Percentiles rank a stretch among this genome's conserved stretches.
Evolutionary conservation across 2,329 filamentous ascomycete genomes (phyloP).

Genomic region (Fusarium sacchari): DNA sequence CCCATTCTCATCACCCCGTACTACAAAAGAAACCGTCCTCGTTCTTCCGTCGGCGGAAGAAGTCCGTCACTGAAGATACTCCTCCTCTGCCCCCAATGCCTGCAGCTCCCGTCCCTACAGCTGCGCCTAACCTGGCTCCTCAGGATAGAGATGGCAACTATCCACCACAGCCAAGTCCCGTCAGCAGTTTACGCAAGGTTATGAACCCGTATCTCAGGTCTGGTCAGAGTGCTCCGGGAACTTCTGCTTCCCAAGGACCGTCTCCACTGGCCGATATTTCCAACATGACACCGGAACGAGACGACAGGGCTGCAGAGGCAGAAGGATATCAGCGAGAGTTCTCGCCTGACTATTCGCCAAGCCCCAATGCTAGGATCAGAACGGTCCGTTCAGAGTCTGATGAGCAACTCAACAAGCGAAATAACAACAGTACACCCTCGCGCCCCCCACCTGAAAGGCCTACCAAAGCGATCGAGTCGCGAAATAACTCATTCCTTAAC

Average conservation of each 20-base stretch:
- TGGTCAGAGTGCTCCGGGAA: conserved; percentile 42
- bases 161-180: conserved; percentile 66
- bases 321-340: conserved; percentile 66
- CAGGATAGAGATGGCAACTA: conserved; percentile 45
- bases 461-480: conserved; percentile 44
- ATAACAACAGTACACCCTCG: conserved; percentile 52
- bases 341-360: conserved; percentile 79
- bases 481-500: conserved; percentile 61
- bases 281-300: conserved; percentile 36
- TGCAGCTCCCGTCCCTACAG: conserved; percentile 53
- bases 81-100: conserved; percentile 67
- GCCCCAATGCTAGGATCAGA: conserved; percentile 76
- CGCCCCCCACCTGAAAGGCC: conserved; percentile 48
- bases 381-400: conserved; percentile 63
- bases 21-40: conserved; percentile 93
- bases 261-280: conserved; percentile 41
- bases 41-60: conserved; percentile 94
- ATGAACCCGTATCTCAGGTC: conserved; percentile 83
- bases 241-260: conserved; percentile 41
- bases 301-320: conserved; percentile 32
- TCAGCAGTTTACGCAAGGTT: conserved; percentile 83
- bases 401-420: conserved; percentile 28
- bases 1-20: conserved; percentile 59
- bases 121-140: conserved; percentile 49
- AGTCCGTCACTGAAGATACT: conserved; percentile 79